Evolutionary conservation across 108 stramenopile species (phyloP).

Genomic region (Fistulifera pelliculosa): DNA sequence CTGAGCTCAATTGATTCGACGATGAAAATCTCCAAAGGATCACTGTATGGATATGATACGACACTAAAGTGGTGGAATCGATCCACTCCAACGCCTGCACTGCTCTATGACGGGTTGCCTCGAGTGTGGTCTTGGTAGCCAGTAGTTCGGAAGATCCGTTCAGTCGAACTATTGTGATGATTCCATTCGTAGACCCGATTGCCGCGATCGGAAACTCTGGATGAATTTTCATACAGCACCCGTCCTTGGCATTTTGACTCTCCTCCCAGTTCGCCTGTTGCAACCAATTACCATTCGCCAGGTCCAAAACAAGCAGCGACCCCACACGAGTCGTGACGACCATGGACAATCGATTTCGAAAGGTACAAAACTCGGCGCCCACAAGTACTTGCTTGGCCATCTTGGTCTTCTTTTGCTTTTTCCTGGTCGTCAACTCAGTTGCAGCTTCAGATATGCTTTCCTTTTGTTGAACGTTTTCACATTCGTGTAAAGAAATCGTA

Average conservation of each 20-base stretch:
- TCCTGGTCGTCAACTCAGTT: too few species aligned
- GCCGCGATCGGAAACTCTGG: constrained; percentile 15
- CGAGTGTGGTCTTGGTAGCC: background rate
- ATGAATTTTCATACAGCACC: constrained; percentile 41
- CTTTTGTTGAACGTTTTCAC: background rate
- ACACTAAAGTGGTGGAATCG: constrained; percentile 27
- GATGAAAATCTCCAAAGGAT: constrained; percentile 43
- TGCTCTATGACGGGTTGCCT: constrained; percentile 20
- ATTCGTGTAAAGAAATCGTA: background rate
- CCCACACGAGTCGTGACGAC: constrained; percentile 51
- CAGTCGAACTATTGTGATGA: constrained; percentile 25
- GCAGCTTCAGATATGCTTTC: constrained; percentile 5
- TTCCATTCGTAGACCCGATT: constrained; percentile 53
- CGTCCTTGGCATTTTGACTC: constrained; percentile 31
- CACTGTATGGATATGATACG: constrained; percentile 48
- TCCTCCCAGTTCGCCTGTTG: constrained; percentile 34
- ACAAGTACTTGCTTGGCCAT: constrained; percentile 32
- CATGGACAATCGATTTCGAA: constrained; percentile 9
- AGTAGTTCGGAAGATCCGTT: background rate
- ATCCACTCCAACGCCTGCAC: constrained; percentile 50
- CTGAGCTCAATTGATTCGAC: constrained; percentile 5
- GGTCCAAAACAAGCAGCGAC: constrained; percentile 30
- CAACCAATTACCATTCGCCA: constrained; percentile 23
- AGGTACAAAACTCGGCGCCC: constrained; percentile 43
- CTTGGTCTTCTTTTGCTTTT: constrained; percentile 27